Percentiles rank a stretch among this genome's conserved stretches.
These are phyloP conservation scores for Volvox africanus DNA, from an alignment of 139 green algal species.

Conservation along the genomic window DNA sequence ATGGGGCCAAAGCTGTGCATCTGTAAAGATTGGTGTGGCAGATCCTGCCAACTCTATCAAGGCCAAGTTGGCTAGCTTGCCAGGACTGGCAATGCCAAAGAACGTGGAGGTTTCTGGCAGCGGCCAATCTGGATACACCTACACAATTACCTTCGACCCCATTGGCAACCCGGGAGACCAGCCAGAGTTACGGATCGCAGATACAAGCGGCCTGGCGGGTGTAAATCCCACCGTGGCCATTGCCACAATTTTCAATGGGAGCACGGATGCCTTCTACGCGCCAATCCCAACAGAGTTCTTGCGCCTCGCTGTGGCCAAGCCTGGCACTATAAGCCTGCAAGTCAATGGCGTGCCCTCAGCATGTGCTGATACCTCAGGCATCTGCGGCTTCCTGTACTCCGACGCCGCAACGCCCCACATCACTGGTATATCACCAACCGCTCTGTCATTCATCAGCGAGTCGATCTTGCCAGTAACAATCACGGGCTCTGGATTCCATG, in stretches of 20 bases:
- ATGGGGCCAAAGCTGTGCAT: not conserved
- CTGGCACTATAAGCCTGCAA: not conserved
- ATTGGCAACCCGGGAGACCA: slow-evolving; percentile 36
- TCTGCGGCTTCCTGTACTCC: slow-evolving; percentile 49
- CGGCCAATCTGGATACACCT: not conserved
- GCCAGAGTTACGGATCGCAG: slow-evolving; percentile 15
- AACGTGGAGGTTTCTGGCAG: not conserved
- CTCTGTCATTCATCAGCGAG: slow-evolving; percentile 16
- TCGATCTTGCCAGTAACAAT: slow-evolving; percentile 47
- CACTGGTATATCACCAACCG: slow-evolving; percentile 16
- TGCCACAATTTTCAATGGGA: not conserved
- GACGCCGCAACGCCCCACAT: slow-evolving; percentile 40
- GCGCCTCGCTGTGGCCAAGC: slow-evolving; percentile 12
- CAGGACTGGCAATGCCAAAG: not conserved
- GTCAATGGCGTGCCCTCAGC: slow-evolving; percentile 47
- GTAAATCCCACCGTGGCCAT: not conserved
- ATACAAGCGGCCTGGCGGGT: not conserved
- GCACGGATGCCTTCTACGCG: slow-evolving; percentile 38
- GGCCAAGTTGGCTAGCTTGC: slow-evolving; percentile 2
- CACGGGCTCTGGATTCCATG: slow-evolving; percentile 23
- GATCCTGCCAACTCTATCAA: not conserved
- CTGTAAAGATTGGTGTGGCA: not conserved
- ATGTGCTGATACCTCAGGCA: slow-evolving; percentile 21
- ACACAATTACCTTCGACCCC: slow-evolving; percentile 44
- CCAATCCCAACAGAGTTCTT: slow-evolving; percentile 54